Base-by-base conservation (phyloP, 2,329 filamentous ascomycete species). In the Alternaria hordeiaustralica region DNA sequence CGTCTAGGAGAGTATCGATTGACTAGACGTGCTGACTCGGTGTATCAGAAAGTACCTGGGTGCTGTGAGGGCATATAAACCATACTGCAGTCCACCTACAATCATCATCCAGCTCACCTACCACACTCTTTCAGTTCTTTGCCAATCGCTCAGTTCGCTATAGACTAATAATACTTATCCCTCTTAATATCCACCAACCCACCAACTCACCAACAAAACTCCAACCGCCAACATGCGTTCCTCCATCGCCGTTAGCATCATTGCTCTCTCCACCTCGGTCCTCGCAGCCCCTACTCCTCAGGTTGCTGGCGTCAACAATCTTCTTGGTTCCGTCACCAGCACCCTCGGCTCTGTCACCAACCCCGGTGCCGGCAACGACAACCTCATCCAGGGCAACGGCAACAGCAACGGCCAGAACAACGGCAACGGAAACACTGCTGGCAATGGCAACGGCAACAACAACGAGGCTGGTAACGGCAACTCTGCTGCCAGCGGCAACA, bases 201-300 rank as follows among this genome's bases (percentile, higher is more conserved):
- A 53, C 33, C 28, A 30, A 13, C 18, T 10, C 3, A 51, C 30
- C 30, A 41, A 41, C 36, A 41, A 41, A 41, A 41, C 41, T 12
- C 9, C 45, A 53, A 58, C 47, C 47, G 26, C 26, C 65, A 61
- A 49, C 6, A 68, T 68, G 66, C 59, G 60, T 55, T 64, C 54
- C 59, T 70, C 65, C 58, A 10, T 68, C 33, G 47, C 67, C 7
- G 28, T 68, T 23, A 60, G 67, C 20, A 43, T 72, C 50, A 61
- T 67, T 46, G 63, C 65, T 26, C 58, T 72, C 51, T 61, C 65
- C 21, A 61, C 68, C 26, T 63, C 68, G 23, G 67, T 70, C 18
- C 43, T 67, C n/a, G 54, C 67, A 13, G 70, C 70, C 4, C 70
- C 70, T 25, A 64, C 60, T 23, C 67, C 67, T 10, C 61, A 68